phyloP scores from a whole-genome alignment of 2,329 filamentous ascomycete species.

The Scytalidium sp. region DNA sequence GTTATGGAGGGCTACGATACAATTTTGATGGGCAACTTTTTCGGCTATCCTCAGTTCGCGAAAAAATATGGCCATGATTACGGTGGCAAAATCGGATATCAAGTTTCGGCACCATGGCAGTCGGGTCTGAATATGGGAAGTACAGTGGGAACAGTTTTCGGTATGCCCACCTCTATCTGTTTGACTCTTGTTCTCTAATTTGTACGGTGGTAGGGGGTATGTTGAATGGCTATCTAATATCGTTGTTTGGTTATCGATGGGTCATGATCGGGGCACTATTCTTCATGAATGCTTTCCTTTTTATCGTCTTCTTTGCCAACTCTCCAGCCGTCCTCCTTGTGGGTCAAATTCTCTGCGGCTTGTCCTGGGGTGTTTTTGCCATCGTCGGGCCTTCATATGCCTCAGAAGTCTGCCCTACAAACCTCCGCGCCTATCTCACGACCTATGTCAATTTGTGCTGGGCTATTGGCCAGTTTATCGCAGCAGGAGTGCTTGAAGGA shows the following conservation, averaged over 20 bases:
- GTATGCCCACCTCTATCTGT: slow-evolving; percentile 27
- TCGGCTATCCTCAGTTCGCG: slow-evolving; percentile 24
- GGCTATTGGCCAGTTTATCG: slow-evolving; percentile 39
- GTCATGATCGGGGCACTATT: slow-evolving; percentile 42
- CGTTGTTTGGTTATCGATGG: slow-evolving; percentile 40
- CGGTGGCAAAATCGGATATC: slow-evolving; percentile 22
- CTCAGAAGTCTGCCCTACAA: slow-evolving; percentile 48
- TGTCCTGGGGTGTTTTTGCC: slow-evolving; percentile 48
- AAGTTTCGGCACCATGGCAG: slow-evolving; percentile 38
- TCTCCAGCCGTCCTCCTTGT: slow-evolving; percentile 41
- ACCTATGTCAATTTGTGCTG: slow-evolving; percentile 41
- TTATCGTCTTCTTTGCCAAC: slow-evolving; percentile 44
- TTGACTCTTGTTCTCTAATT: not conserved
- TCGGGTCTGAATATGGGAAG: slow-evolving; percentile 37
- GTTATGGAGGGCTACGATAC: slow-evolving; percentile 41
- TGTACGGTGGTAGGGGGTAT: slow-evolving; percentile 36
- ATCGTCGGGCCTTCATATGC: slow-evolving; percentile 24
- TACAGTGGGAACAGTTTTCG: slow-evolving; percentile 37
- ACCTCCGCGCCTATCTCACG: slow-evolving; percentile 46
- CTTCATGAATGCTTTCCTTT: slow-evolving; percentile 38
- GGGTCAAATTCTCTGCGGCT: slow-evolving; percentile 41
- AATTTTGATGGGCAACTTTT: slow-evolving; percentile 31
- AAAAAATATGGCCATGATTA: slow-evolving; percentile 24
- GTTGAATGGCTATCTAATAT: slow-evolving; percentile 35
- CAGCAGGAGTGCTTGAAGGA: slow-evolving; percentile 40